Base-by-base conservation (phyloP, 495 filamentous ascomycete species). In the Trichoderma asperelloides region DNA sequence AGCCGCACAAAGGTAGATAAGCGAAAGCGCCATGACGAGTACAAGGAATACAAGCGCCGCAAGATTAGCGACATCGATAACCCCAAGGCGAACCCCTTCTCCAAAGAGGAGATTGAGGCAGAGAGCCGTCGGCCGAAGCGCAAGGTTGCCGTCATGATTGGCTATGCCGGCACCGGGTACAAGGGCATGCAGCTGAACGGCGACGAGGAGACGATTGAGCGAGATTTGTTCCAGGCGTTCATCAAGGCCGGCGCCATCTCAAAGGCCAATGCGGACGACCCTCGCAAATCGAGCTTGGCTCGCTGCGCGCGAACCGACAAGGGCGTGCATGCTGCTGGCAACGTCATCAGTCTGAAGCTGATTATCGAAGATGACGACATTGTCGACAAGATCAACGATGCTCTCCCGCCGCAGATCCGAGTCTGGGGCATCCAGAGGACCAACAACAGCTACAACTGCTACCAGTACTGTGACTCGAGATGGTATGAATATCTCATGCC, bases 401-500 rank as follows among this genome's bases (percentile, higher is more conserved):
- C 91, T 62, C 84, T 98, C 30, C 89, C 88, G 25, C 80, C 89
- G 2, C 95, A 98, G 75, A 98, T 98, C 66, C 85, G 94, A 12
- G 85, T 98, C 12, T 98, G 95, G 95, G 95, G 91, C 9, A 88
- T 96, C 63, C 85, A 95, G 73, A 80, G 90, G 25, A 93, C 93
- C 1, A 91, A 85, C 70, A 90, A 89, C 66, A 82, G 87, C 65
- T 98, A 98, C 81, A 96, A 88, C 75, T 90, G 88, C 75, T 98
- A 98, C 74, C 88, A 95, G 71, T 82, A 91, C 49, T 97, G 93
- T 73, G 95, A 98, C 72, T 96, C 91, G 13, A 85, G 95, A 65
- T 91, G 92, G 75, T 98, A 98, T 77, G 95, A 98, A 74, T 98
- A 98, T 73, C 81, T 98, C 47, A 91, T 98, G 75, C 95, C 95